phyloP scores from a whole-genome alignment of 2,329 filamentous ascomycete genomes.

The Erysiphe neolycopersici region DNA sequence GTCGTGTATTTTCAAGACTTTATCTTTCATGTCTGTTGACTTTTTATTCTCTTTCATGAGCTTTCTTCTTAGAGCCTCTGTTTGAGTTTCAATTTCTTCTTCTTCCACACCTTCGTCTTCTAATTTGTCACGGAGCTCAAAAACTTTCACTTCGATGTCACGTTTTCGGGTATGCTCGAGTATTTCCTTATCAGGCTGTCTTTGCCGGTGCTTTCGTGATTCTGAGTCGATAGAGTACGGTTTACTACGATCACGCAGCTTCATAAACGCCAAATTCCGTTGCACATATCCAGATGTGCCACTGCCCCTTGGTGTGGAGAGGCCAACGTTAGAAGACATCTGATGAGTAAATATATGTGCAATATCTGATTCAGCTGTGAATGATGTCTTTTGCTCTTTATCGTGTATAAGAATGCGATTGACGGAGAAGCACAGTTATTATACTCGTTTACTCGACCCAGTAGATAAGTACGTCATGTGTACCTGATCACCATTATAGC shows the following conservation, averaged over 20 bases:
- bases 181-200: slow-evolving; percentile 75
- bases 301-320: slow-evolving; percentile 77
- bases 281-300: slow-evolving; percentile 96
- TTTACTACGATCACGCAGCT: slow-evolving; percentile 38
- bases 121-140: slow-evolving; percentile 70
- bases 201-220: slow-evolving; percentile 43
- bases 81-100: slow-evolving; percentile 65
- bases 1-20: slow-evolving; percentile 61
- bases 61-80: slow-evolving; percentile 35
- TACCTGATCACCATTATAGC: too few relatives aligned
- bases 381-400: too few relatives aligned
- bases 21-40: background rate
- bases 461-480: too few relatives aligned
- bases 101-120: slow-evolving; percentile 79
- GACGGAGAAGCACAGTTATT: too few relatives aligned
- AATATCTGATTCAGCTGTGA: too few relatives aligned
- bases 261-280: slow-evolving; percentile 73
- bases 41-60: slow-evolving; percentile 21
- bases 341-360: too few relatives aligned
- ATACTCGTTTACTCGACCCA: too few relatives aligned
- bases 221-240: slow-evolving; percentile 49
- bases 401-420: too few relatives aligned
- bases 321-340: slow-evolving; percentile 95
- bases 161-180: slow-evolving; percentile 83
- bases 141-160: slow-evolving; percentile 76